These are phyloP conservation scores for Ochetophila trinervis DNA, from an alignment of 306 rosid species.

Conservation along the genomic window DNA sequence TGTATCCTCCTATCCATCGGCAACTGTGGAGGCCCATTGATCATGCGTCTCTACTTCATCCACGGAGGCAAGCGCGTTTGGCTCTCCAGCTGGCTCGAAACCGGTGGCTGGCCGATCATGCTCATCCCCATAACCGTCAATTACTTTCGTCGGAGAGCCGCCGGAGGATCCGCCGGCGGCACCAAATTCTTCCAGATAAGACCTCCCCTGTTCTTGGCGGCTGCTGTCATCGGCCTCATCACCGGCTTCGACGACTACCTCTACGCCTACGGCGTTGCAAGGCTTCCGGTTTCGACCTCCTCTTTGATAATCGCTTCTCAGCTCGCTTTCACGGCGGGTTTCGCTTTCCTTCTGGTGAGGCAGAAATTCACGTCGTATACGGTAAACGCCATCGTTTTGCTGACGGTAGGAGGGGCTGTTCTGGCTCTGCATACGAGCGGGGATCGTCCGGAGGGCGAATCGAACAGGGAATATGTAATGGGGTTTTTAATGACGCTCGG, in stretches of 20 bases:
- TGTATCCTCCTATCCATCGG: conserved; percentile 41
- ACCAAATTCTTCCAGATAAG: conserved; percentile 35
- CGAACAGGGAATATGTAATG: conserved; percentile 37
- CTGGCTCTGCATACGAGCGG: conserved; percentile 56
- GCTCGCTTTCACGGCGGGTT: conserved; percentile 67
- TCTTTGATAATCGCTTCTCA: conserved; percentile 56
- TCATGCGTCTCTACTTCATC: conserved; percentile 69
- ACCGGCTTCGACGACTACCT: conserved; percentile 64
- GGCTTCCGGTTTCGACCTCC: conserved; percentile 64
- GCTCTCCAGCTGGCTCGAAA: conserved; percentile 62
- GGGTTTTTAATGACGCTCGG: conserved; percentile 70
- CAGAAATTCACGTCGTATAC: conserved; percentile 66
- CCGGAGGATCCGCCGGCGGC: neutral
- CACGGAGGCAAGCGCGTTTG: conserved; percentile 73
- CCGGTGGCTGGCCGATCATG: conserved; percentile 68
- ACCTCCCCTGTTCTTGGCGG: conserved; percentile 34
- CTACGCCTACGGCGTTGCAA: conserved; percentile 60
- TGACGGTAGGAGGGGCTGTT: conserved; percentile 60
- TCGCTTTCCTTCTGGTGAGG: conserved; percentile 45
- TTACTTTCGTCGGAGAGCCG: conserved; percentile 34
- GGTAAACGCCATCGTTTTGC: conserved; percentile 50
- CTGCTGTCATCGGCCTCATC: conserved; percentile 44
- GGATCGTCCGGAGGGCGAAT: conserved; percentile 69
- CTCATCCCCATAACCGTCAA: conserved; percentile 39
- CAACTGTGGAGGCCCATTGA: conserved; percentile 55